phyloP scores from a whole-genome alignment of 1,284 basidiomycete species.

The Sanghuangporus weigelae region DNA sequence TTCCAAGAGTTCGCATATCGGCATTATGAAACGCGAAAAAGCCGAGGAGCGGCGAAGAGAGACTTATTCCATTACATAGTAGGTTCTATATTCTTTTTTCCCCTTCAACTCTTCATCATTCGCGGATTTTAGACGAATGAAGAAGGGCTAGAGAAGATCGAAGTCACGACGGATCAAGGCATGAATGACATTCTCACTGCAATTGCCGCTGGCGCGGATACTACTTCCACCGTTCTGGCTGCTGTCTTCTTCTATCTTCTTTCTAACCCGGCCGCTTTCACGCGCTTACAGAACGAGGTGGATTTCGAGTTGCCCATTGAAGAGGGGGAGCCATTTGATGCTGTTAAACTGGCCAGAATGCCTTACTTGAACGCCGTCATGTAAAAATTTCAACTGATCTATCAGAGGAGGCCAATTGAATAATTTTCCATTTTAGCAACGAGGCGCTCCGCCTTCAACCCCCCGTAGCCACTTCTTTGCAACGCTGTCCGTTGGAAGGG shows the following conservation, averaged over 20 bases:
- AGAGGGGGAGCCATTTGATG: slow-evolving; percentile 18
- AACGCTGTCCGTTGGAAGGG: slow-evolving; percentile 7
- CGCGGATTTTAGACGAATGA: slow-evolving; percentile 25
- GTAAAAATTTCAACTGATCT: slow-evolving; percentile 13
- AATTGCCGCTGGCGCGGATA: slow-evolving; percentile 35
- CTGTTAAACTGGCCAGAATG: slow-evolving; percentile 23
- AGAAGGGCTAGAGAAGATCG: slow-evolving; percentile 23
- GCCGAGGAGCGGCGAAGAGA: slow-evolving; percentile 25
- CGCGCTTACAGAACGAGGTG: slow-evolving; percentile 26
- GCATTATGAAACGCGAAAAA: slow-evolving; percentile 14
- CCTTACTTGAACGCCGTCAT: slow-evolving; percentile 30
- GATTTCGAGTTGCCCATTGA: slow-evolving; percentile 22
- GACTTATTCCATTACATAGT: slow-evolving; percentile 39
- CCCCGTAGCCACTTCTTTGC: background rate
- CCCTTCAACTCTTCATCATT: background rate
- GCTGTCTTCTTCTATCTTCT: slow-evolving; percentile 30
- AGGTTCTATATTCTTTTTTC: background rate
- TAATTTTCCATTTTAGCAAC: background rate
- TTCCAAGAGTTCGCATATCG: slow-evolving; percentile 14
- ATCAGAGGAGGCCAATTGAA: background rate
- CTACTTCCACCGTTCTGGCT: slow-evolving; percentile 28
- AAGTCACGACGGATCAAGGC: slow-evolving; percentile 23
- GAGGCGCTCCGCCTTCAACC: slow-evolving; percentile 13
- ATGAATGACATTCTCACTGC: slow-evolving; percentile 30
- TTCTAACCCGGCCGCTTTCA: slow-evolving; percentile 25